Evolutionary conservation across 192 early-diverging fungal genomes (phyloP), one percentile per base, ranked within the genome.

Genomic region (Backusella mclennaniae): DNA sequence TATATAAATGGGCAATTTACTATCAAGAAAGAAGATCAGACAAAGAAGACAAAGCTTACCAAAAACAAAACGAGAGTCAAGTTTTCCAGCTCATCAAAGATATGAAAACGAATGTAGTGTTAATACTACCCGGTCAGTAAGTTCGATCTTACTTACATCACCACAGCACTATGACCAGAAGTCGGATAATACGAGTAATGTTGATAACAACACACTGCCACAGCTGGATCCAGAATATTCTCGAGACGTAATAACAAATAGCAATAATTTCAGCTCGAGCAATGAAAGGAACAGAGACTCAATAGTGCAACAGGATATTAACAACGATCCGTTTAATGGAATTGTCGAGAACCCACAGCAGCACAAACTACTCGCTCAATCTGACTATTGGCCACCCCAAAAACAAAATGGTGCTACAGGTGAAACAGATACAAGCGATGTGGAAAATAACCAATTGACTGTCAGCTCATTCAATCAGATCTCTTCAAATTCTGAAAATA

Each of bases 381-480:
- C 73, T 41, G 71, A 71, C 52, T 77, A 67, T 67, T 77, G 73
- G 76, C 82, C 69, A 26, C 73, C 75, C 15, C 67, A 73, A 39
- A 39, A 35, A 26, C 38, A 35, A 19, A 38, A 5, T 31, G 15
- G 38, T 4, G 39, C n/a, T 19, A 76, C 3, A 23, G 23, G 23
- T 63, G 75, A 49, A 56, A 56, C 63, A n/a, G 39, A 73, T 44
- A 72, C 71, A 66, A 59, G 66, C 26, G 68, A 73, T 35, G 69
- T 70, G 21, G 77, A 84, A 52, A 49, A 42, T n/a, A 84, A 76
- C 71, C 82, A 84, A 56, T 53, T 84, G 11, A 84, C 82, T 3
- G 76, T 84, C 63, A 71, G 44, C 66, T 84, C 82, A 23, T 63
- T 80, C 14, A 84, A 84, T 44, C 82, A 84, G 52, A 63, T 84